A percentile compares a stretch with the other conserved stretches of the same genome.
These are phyloP conservation scores for Fusarium sp. DNA, from an alignment of 2,329 filamentous ascomycete species.

Conservation along the genomic window DNA sequence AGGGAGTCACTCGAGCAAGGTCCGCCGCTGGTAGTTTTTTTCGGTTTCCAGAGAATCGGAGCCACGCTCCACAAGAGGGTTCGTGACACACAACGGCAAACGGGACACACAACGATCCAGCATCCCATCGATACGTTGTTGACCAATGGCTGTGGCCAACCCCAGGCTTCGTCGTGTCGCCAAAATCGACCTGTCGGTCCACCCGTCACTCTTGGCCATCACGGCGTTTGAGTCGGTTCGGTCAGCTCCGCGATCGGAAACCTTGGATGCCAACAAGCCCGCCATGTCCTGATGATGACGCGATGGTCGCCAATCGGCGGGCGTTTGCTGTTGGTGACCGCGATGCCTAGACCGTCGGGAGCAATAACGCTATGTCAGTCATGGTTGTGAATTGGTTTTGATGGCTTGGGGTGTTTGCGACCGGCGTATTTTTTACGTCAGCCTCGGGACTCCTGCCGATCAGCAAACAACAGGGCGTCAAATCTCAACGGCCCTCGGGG, in stretches of 20 bases:
- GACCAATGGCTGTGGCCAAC: slow-evolving; percentile 24
- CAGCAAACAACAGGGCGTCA: slow-evolving; percentile 13
- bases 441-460: slow-evolving; percentile 15
- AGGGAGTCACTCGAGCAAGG: slow-evolving; percentile 35
- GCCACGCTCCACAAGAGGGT: slow-evolving; percentile 46
- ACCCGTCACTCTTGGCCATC: slow-evolving; percentile 26
- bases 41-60: slow-evolving; percentile 50
- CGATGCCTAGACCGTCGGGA: background rate
- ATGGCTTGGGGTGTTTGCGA: background rate
- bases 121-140: slow-evolving; percentile 37
- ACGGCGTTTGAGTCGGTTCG: slow-evolving; percentile 17
- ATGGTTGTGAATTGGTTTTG: background rate
- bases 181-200: slow-evolving; percentile 31
- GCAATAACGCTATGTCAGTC: background rate
- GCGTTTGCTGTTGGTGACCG: background rate
- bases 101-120: slow-evolving; percentile 39
- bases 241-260: slow-evolving; percentile 33
- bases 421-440: slow-evolving; percentile 8
- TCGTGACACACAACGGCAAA: slow-evolving; percentile 42
- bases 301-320: slow-evolving; percentile 9
- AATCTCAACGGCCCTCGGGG: slow-evolving; percentile 7
- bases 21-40: slow-evolving; percentile 41
- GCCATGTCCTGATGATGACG: slow-evolving; percentile 28
- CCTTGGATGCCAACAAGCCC: background rate
- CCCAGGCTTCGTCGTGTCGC: slow-evolving; percentile 25